Conservation (phyloP, 805 yeast species). For the Wickerhamiella parazyma region DNA sequence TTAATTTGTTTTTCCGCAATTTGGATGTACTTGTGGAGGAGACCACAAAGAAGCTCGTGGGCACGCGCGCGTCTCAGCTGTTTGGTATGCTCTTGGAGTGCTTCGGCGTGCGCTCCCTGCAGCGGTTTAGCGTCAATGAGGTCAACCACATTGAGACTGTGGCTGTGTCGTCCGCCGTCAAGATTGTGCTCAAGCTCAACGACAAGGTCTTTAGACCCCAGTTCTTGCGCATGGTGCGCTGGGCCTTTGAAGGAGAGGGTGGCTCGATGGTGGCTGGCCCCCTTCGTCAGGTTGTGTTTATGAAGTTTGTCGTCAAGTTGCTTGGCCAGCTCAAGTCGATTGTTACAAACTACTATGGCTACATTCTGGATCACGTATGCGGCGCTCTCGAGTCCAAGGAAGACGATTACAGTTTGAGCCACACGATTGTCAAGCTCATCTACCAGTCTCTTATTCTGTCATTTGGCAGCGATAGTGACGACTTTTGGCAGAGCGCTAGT, state of each 20-base stretch:
- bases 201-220: slow-evolving; percentile 89
- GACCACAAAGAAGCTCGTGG: slow-evolving; percentile 61
- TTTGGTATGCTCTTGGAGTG: slow-evolving; percentile 54
- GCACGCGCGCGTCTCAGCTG: slow-evolving; percentile 53
- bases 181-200: slow-evolving; percentile 76
- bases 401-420: slow-evolving; percentile 25
- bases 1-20: slow-evolving; percentile 58
- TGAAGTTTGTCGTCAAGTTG: slow-evolving; percentile 71
- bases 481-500: slow-evolving; percentile 82
- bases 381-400: slow-evolving; percentile 16
- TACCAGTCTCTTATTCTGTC: slow-evolving; percentile 64
- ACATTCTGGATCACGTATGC: slow-evolving; percentile 62
- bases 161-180: slow-evolving; percentile 57
- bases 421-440: slow-evolving; percentile 56
- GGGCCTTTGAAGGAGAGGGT: slow-evolving; percentile 86
- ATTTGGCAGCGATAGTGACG: slow-evolving; percentile 81
- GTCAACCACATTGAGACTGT: slow-evolving; percentile 69
- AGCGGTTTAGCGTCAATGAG: slow-evolving; percentile 53
- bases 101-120: slow-evolving; percentile 53
- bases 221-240: slow-evolving; percentile 71
- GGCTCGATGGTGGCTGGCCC: slow-evolving; percentile 29
- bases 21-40: slow-evolving; percentile 53
- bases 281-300: slow-evolving; percentile 58
- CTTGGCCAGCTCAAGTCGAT: slow-evolving; percentile 77
- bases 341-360: slow-evolving; percentile 77